Evolutionary conservation across 192 early-diverging fungal species (phyloP), one percentile per base, ranked within the genome.

Genomic region (Lobosporangium transversale): DNA sequence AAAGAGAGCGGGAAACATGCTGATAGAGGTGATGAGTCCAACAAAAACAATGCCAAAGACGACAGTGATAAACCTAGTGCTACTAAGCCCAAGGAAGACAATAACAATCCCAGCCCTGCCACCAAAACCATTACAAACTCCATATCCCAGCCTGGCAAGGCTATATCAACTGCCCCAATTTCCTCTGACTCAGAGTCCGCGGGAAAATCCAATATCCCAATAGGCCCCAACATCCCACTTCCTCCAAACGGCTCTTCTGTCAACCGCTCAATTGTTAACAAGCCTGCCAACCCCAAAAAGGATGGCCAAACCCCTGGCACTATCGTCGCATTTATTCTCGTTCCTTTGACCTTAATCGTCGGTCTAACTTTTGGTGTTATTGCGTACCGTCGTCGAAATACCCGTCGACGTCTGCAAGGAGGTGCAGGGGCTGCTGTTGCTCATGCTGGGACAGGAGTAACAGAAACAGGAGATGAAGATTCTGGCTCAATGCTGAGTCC

Each of bases 311-410:
- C 58, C 17, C 29, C 27, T 31, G 12, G 24, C 26, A 76, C 56
- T 15, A 49, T 62, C 29, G 29, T 67, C 17, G 14, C 50, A 26
- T 76, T 67, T 42, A 76, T 47, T 2, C 30, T 67, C 4, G 58
- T 76, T 18, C 73, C 73, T 0, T 36, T 76, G 40, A 58, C 64
- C 18, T 15, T 76, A 0, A 61, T 76, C n/a, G 73, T 50, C 10
- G 73, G 64, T 18, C 24, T 51, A 1, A 53, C 45, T n/a, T 66
- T 37, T 59, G 73, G 73, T 4, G 73, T 57, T 11, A 18, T 76
- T 21, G 73, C 65, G 12, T 76, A 76, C 48, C 73, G 73, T 4
- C 73, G 73, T 29, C 55, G 65, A 35, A 76, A 57, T 40, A 37
- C 43, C 9, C 57, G 59, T 18, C 50, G 64, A 24, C 59, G 63